Evolutionary conservation across 192 early-diverging fungal species (phyloP).

Genomic region (Borealophlyctis nickersoniae): DNA sequence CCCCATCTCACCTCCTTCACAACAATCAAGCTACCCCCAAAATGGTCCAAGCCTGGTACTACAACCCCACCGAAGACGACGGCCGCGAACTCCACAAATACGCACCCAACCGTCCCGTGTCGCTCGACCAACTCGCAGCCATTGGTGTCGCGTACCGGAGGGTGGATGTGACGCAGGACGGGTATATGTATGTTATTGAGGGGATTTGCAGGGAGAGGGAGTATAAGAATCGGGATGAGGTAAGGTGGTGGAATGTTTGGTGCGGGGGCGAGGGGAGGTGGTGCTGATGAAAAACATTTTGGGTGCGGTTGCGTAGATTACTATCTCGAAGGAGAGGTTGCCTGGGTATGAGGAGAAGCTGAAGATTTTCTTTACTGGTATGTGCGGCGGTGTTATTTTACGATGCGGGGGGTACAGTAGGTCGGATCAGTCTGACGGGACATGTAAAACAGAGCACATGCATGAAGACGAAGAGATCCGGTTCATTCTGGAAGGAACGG

Average conservation of each 20-base stretch:
- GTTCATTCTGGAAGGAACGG: slow-evolving; percentile 82
- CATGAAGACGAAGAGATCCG: slow-evolving; percentile 99
- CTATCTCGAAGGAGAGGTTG: slow-evolving; percentile 73
- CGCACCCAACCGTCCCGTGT: slow-evolving; percentile 56
- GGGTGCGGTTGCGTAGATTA: slow-evolving; percentile 56
- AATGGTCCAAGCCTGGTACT: slow-evolving; percentile 51
- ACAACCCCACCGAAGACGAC: slow-evolving; percentile 59
- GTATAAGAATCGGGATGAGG: slow-evolving; percentile 92
- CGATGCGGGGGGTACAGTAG: no score
- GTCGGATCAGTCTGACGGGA: no score
- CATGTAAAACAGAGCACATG: no score
- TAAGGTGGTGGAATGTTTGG: slow-evolving; percentile 21
- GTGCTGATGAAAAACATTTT: no score
- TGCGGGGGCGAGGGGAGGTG: no score
- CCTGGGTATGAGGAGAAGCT: slow-evolving; percentile 90
- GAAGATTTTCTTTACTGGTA: slow-evolving; percentile 88
- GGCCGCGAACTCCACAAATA: slow-evolving; percentile 80
- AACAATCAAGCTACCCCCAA: slow-evolving; percentile 3
- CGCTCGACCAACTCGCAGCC: slow-evolving; percentile 58
- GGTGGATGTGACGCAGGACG: slow-evolving; percentile 52
- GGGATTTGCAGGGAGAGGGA: slow-evolving; percentile 65
- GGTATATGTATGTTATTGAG: slow-evolving; percentile 59
- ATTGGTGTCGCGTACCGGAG: slow-evolving; percentile 76
- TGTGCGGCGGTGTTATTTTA: no score
- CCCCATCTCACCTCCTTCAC: neutral